Base-by-base conservation (phyloP, 2,329 filamentous ascomycete genomes). In the Fusarium odoratissimum region DNA sequence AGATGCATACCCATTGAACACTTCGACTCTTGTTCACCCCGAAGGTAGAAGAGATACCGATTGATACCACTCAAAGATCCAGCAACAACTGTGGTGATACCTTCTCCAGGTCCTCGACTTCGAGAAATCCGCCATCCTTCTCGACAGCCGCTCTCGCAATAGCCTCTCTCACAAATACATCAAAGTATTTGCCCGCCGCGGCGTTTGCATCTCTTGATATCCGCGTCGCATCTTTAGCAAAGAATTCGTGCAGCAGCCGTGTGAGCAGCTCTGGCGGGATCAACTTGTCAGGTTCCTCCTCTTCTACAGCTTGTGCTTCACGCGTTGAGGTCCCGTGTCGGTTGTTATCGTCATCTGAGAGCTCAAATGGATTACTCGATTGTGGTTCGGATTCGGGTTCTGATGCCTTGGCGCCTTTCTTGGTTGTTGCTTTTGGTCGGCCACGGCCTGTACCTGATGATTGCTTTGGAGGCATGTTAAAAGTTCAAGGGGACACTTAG, bases 101-200 rank as follows among this genome's bases (percentile, higher is more conserved):
- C 82, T 94, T 96, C 84, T 98, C 95, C 67, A 98, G 80, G 84
- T 98, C 95, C 79, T 97, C 94, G 49, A 97, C 91, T 89, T 96
- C 93, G 40, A 95, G 80, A 78, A 95, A 95, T 8, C 89, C 91
- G 65, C 89, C 86, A 37, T 85, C 85, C 79, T 92, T 91, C 84
- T 94, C 92, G 65, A 91, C 90, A 14, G 91, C 89, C 42, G 93
- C 91, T 78, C 95, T 84, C 21, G 94, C 94, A 79, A 98, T 91
- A 2, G 94, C 94, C 84, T 98, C 95, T 69, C 93, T 88, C 59
- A 97, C 92, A 83, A 98, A 98, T 1, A 95, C 90, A 81, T 98
- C 94, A 82, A 98, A 88, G 80, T 98, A 98, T 83, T 92, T 94
- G 19, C 91, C 92, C 65, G 95, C 88, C 3, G 95, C 89, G 11